These are phyloP conservation scores for Pelargonium australe DNA, from an alignment of 441 rosid genomes.

Conservation along the genomic window DNA sequence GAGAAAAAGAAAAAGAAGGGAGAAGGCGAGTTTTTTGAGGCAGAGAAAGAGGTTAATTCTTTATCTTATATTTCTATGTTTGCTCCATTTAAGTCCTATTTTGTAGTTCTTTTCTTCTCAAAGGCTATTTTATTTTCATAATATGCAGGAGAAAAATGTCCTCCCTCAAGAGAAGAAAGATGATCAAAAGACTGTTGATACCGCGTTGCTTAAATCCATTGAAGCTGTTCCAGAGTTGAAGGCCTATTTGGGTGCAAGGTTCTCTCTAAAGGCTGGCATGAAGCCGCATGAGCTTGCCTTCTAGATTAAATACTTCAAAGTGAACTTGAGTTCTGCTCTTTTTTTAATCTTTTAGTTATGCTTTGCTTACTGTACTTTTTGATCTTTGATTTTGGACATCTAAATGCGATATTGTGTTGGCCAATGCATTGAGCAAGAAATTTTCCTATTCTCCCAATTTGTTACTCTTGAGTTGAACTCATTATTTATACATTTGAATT, in stretches of 20 bases:
- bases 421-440: conserved; percentile 20
- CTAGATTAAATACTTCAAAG: conserved; percentile 8
- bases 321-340: not conserved
- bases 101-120: not conserved
- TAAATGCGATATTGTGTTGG: conserved; percentile 17
- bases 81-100: not conserved
- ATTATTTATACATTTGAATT: not conserved
- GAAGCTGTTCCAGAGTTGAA: conserved; percentile 22
- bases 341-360: not conserved
- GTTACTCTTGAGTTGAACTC: conserved; percentile 1
- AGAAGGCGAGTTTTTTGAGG: conserved; percentile 78
- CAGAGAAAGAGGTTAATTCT: conserved; percentile 54
- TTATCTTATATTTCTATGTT: not conserved
- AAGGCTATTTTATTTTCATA: not conserved
- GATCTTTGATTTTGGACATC: not conserved
- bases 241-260: conserved; percentile 22
- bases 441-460: conserved; percentile 1
- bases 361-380: not conserved
- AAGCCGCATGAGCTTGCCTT: conserved; percentile 26
- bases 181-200: conserved; percentile 22
- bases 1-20: conserved; percentile 73
- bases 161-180: conserved; percentile 26
- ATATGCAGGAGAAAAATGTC: conserved; percentile 16
- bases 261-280: conserved; percentile 27
- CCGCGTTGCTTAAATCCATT: conserved; percentile 19